A percentile compares a stretch with the other conserved stretches of the same genome.
Conservation (phyloP, 257 asterid species). For the Solanum bukasovii region DNA sequence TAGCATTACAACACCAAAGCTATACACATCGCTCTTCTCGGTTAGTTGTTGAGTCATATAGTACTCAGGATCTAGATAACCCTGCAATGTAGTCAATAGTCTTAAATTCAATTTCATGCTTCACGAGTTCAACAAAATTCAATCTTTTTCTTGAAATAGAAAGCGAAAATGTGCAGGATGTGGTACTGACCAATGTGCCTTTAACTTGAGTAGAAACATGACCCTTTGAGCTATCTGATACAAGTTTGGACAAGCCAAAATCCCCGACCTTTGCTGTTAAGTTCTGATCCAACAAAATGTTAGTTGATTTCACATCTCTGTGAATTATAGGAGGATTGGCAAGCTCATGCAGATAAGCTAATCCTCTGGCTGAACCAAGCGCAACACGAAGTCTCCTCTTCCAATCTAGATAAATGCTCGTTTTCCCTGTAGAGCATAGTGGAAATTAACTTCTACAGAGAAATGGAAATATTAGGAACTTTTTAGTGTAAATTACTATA, state of each 20-base stretch:
- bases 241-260: constrained; percentile 86
- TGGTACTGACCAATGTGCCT: constrained; percentile 68
- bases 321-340: constrained; percentile 95
- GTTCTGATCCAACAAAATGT: constrained; percentile 71
- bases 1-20: constrained; percentile 94
- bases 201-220: constrained; percentile 96
- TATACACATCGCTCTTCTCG: constrained; percentile 86
- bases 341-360: constrained; percentile 83
- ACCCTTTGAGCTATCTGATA: constrained; percentile 69
- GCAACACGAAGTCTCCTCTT: constrained; percentile 70
- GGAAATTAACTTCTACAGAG: background rate
- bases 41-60: constrained; percentile 93
- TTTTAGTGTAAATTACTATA: background rate
- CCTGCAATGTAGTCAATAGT: constrained; percentile 26
- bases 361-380: constrained; percentile 90
- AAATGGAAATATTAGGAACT: background rate
- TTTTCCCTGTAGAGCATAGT: constrained; percentile 38
- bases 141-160: background rate
- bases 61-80: constrained; percentile 90
- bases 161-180: background rate
- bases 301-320: constrained; percentile 79
- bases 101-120: background rate
- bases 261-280: constrained; percentile 92
- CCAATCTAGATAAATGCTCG: constrained; percentile 76
- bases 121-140: background rate